Base-by-base conservation (phyloP, 2,329 filamentous ascomycete species). In the Aspergillus fumigatus region DNA sequence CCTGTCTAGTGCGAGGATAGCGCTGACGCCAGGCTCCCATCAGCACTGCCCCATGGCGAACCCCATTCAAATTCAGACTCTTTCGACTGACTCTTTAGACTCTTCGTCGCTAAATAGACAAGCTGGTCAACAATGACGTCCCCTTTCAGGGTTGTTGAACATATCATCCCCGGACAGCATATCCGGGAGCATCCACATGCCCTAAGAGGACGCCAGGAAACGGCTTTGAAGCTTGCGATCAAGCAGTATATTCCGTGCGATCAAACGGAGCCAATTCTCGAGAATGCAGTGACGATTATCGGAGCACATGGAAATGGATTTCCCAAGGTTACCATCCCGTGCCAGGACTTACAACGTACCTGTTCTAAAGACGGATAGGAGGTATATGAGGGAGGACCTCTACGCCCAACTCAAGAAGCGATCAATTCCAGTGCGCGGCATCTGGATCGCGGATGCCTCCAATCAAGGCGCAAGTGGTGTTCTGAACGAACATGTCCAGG, bases 331-430 rank as follows among this genome's bases (percentile, higher is more conserved):
- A 43, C 32, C 51, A 53, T 38, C 23, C 4, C 5, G 10, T 38
- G 32, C 14, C 32, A 17, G 32, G 4, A 35, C 1, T 35, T 35
- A 6, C 4, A 7, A 14, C 2, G 32, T 6, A 17, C 32, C 2
- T 35, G 2, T 35, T 35, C 32, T 35, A 35, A 38, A 7, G 3
- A 5, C 11, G 3, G 3, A 10, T 4, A 89, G 86, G 90, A 96
- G 77, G 73, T 94, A 1, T 95, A 95, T 69, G 90, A 95, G 90
- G 88, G 88, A 90, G 57, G 89, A 95, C 48, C 76, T 96, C 2
- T 79, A 87, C 62, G 70, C 77, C 26, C 74, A 77, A 26, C 75
- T 84, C 4, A 79, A 80, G 60, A 70, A 72, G 19, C 73, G 77
- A 26, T 82, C 82, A 29, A 81, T 92, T 62, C 79, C 80, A 4